Conservation (phyloP, 139 green algal genomes). For the Chlamydomonas incerta region DNA sequence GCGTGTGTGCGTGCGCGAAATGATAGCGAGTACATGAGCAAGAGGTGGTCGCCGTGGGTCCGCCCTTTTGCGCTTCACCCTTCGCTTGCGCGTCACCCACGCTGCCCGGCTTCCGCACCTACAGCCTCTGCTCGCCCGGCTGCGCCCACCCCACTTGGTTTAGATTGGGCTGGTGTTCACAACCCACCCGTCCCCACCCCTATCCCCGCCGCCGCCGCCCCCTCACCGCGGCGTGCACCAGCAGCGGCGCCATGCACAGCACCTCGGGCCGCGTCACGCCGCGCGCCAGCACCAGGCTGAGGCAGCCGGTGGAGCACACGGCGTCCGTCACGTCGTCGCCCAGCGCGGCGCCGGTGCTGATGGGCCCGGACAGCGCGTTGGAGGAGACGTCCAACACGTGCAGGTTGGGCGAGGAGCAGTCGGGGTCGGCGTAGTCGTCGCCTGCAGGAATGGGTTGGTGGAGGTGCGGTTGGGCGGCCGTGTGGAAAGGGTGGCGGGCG, state of each 20-base stretch:
- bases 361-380: constrained; percentile 15
- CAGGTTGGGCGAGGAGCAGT: neutral
- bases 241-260: constrained; percentile 32
- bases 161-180: too few species aligned
- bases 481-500: neutral
- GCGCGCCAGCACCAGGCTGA: constrained; percentile 29
- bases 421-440: constrained; percentile 30
- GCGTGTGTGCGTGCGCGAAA: neutral
- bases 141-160: too few species aligned
- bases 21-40: too few species aligned
- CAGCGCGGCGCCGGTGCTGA: constrained; percentile 29
- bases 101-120: too few species aligned
- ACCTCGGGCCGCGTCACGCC: neutral
- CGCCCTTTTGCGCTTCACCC: too few species aligned
- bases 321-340: constrained; percentile 42
- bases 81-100: too few species aligned
- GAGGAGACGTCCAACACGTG: constrained; percentile 8
- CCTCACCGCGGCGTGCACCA: constrained; percentile 15
- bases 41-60: too few species aligned
- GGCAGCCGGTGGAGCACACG: constrained; percentile 36
- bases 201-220: neutral
- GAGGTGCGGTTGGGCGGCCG: neutral
- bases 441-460: neutral
- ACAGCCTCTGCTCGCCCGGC: too few species aligned
- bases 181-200: too few species aligned